Conservation (phyloP, 805 yeast species). For the Cyberlindnera japonica region DNA sequence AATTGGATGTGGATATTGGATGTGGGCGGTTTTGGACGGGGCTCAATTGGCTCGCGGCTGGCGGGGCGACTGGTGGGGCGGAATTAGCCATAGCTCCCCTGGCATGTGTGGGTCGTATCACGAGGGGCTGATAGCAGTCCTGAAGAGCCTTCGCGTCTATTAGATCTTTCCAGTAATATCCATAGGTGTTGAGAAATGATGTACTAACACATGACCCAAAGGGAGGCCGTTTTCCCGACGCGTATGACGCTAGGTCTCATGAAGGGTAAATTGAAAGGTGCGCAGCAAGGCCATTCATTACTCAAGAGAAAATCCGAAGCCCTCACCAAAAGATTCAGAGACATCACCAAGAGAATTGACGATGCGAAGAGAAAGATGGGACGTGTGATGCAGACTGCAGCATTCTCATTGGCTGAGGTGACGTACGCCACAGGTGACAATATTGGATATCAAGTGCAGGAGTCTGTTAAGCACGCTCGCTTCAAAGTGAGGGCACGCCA, state of each 20-base stretch:
- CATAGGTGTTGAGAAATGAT: too few relatives aligned
- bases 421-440: conserved; percentile 97
- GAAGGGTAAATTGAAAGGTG: conserved; percentile 96
- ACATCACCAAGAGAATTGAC: conserved; percentile 89
- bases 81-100: too few relatives aligned
- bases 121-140: too few relatives aligned
- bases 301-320: conserved; percentile 97
- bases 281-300: conserved; percentile 92
- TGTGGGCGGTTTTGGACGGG: too few relatives aligned
- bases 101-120: too few relatives aligned
- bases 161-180: too few relatives aligned
- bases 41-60: too few relatives aligned
- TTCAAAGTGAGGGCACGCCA: conserved; percentile 88
- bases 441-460: conserved; percentile 93
- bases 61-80: too few relatives aligned
- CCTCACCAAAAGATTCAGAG: conserved; percentile 91
- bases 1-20: too few relatives aligned
- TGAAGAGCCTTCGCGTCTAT: too few relatives aligned
- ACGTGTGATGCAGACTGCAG: conserved; percentile 96
- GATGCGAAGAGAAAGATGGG: conserved; percentile 92
- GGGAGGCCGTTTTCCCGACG: conserved; percentile 96
- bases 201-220: conserved; percentile 26
- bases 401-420: conserved; percentile 95
- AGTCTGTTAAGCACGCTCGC: conserved; percentile 85
- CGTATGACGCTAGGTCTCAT: conserved; percentile 94